Base-by-base conservation (phyloP, 2,329 filamentous ascomycete genomes). In the Rutstroemia sp. region DNA sequence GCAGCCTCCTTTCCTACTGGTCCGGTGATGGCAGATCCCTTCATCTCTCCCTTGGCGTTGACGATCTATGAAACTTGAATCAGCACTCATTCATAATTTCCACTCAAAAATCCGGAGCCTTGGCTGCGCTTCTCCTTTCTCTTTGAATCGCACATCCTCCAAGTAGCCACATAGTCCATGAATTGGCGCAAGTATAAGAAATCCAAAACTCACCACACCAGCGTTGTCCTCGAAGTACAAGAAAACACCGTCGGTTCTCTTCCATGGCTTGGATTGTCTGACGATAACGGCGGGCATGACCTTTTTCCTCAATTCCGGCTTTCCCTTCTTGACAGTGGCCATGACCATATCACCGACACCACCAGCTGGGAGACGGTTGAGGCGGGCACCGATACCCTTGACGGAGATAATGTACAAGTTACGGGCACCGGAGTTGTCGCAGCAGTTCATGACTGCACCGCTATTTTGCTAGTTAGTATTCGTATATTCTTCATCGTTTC, bases 1-100 rank as follows among this genome's bases (percentile, higher is more conserved):
- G 94, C 94, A 75, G 94, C 94, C 82, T 99, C 94, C 88, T 99
- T 99, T 78, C 92, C 94, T 74, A 99, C 92, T 71, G 94, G 94
- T 70, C 94, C 94, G 70, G 94, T 99, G 76, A 99, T 99, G 76
- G 94, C 94, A 66, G 91, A 96, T 75, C 94, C 94, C 88, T 99
- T 99, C 94, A 99, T 99, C 83, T 99, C 94, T 81, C 94, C 94
- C 89, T 99, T 99, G 78, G 92, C 91, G 84, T 99, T 99, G 83
- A 99, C 94, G 73, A 99, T 99, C 89, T 94, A 72, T 55, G 34
- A 48, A 51, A 40, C 45, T 17, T 2, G 16, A 21, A 69, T 80
- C 67, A 79, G 75, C 67, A 57, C 23, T 55, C 10, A n/a, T 48
- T 17, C n/a, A n/a, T 30, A 19, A 21, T 30, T 27, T 19, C 38